Percentiles rank a stretch among this genome's conserved stretches.
These are phyloP conservation scores for Kuraishia molischiana DNA, from an alignment of 805 yeast species.

Conservation along the genomic window DNA sequence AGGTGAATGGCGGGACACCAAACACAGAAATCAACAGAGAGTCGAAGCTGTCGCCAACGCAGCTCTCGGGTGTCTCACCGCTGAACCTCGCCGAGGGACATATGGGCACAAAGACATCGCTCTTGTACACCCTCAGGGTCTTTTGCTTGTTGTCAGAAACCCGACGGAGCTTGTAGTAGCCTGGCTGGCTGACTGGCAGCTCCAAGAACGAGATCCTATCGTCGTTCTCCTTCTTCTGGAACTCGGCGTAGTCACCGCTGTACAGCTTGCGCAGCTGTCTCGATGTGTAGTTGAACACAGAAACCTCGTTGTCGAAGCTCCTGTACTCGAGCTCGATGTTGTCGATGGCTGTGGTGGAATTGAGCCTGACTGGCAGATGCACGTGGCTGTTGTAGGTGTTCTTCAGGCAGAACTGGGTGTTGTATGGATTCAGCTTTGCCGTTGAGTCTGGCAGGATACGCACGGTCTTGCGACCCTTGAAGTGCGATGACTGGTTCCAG, in stretches of 20 bases:
- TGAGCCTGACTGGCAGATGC: constrained; percentile 65
- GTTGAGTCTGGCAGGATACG: constrained; percentile 88
- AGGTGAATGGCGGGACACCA: constrained; percentile 74
- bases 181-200: constrained; percentile 59
- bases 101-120: constrained; percentile 54
- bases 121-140: constrained; percentile 46
- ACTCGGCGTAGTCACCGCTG: constrained; percentile 15
- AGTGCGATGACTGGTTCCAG: constrained; percentile 47
- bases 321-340: constrained; percentile 54
- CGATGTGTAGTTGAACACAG: constrained; percentile 42
- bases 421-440: constrained; percentile 72
- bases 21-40: constrained; percentile 36
- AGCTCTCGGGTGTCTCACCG: constrained; percentile 31
- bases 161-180: constrained; percentile 60
- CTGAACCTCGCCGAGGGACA: constrained; percentile 69
- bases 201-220: constrained; percentile 47
- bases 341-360: constrained; percentile 68
- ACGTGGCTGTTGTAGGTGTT: constrained; percentile 18
- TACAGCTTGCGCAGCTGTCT: constrained; percentile 37
- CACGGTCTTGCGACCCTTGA: constrained; percentile 70
- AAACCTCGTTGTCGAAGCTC: constrained; percentile 41
- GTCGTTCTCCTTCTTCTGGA: constrained; percentile 8
- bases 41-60: constrained; percentile 51
- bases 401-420: constrained; percentile 53
- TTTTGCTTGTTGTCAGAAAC: constrained; percentile 54